Base-by-base conservation (phyloP, 306 rosid species). In the Hippophae rhamnoides region DNA sequence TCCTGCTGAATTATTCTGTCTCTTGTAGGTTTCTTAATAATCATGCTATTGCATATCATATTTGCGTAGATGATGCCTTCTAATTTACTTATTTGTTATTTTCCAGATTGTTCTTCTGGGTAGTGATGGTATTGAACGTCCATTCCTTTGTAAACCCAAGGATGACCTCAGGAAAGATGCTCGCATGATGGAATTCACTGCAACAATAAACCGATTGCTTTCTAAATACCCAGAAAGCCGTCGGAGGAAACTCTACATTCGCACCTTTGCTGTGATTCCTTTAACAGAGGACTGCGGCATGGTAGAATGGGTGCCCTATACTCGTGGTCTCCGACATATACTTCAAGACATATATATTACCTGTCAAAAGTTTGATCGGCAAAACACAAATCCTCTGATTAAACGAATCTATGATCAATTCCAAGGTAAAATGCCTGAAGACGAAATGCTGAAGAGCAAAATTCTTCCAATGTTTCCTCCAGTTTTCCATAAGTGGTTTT, bases 101-200 rank as follows among this genome's bases (percentile, higher is more conserved):
- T 71, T 77, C 61, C 87, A 92, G 98, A 80, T 92, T 71, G 61
- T 92, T 77, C 79, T 92, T 49, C 51, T 83, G n/a, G 98, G 98
- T 47, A 92, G 96, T 73, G 98, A 92, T 47, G 98, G 98, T 54
- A 85, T 74, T 71, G 93, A 83, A 75, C 88, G 62, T 48, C 89
- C 95, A 4, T 87, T 92, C 74, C 89, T 92, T 44, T 92, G 95
- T 83, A 85, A 92, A 80, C 98, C 98, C 38, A 92, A 92, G 80
- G 98, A 92, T 77, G 98, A 87, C 71, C 98, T 92, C 42, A 86
- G 98, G 72, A 92, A 92, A 68, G 98, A 92, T 78, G 93, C 96
- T 48, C 95, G 98, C 63, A 92, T 92, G 98, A 92, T 92, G 98
- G 98, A 92, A 86, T 92, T 92, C 69, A 92, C 89, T 40, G 98